phyloP scores from a whole-genome alignment of 1,139 yeast genomes.

The Meyerozyma elateridarum region DNA sequence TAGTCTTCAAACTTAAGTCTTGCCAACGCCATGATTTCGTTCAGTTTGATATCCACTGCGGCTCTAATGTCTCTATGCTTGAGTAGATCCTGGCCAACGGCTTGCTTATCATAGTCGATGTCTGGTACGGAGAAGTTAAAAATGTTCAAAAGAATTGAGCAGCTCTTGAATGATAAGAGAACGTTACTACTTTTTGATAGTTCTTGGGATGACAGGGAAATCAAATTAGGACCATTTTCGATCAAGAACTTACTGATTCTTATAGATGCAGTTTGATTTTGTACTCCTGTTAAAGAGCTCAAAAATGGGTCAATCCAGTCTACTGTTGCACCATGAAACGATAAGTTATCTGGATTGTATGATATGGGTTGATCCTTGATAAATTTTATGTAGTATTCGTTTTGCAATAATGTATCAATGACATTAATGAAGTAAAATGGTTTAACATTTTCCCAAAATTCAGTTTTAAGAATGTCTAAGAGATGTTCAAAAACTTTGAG shows the following conservation, averaged over 20 bases:
- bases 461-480: conserved; percentile 30
- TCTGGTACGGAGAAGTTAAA: conserved; percentile 15
- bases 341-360: background rate
- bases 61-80: conserved; percentile 33
- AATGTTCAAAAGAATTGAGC: conserved; percentile 14
- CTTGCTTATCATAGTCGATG: conserved; percentile 13
- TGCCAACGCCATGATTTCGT: conserved; percentile 20
- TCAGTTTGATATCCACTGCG: conserved; percentile 28
- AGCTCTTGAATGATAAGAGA: too few relatives aligned
- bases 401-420: conserved; percentile 46
- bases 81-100: conserved; percentile 20
- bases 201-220: too few relatives aligned
- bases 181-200: too few relatives aligned
- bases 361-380: background rate
- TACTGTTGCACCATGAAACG: conserved; percentile 3
- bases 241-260: conserved; percentile 35
- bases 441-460: conserved; percentile 48
- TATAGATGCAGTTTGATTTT: conserved; percentile 37
- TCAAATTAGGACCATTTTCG: conserved; percentile 11
- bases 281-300: conserved; percentile 33
- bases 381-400: conserved; percentile 6
- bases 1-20: too few relatives aligned
- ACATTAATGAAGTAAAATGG: conserved; percentile 51
- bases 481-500: conserved; percentile 43
- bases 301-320: conserved; percentile 40